Base-by-base conservation (phyloP, 2,329 filamentous ascomycete genomes). In the Leptographium lundbergii region DNA sequence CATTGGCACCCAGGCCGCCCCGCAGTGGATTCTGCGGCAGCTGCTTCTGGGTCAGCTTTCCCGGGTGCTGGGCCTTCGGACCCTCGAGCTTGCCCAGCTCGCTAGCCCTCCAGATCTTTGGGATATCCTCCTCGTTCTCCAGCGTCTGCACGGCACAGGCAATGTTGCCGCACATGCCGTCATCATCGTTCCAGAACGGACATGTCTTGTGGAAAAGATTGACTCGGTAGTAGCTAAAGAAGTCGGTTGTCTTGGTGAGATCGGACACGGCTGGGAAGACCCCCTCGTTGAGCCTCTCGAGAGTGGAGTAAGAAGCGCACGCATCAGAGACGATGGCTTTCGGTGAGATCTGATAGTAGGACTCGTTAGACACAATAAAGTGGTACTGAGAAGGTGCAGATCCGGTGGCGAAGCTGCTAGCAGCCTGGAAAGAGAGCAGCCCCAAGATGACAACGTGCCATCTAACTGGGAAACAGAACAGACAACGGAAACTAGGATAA, bases 151-250 rank as follows among this genome's bases (percentile, higher is more conserved):
- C 94, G 13, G 92, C 89, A 70, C 94, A 99, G 24, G 91, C 94
- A 66, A 95, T 91, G 73, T 99, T 99, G 64, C 91, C 94, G 73
- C 94, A 99, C 80, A 96, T 89, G 71, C 89, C 89, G 72, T 88
- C 87, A 62, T 91, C 86, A 71, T 99, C 94, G 69, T 86, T 83
- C 92, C 94, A 99, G 71, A 97, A 99, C 0, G 94, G 94, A 69
- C 94, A 99, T 73, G 83, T 84, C 72, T 94, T 96, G 72, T 95
- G 88, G 73, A 90, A 99, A 24, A 99, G 81, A 71, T 96, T 97
- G 53, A 99, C 77, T 60, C 94, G 87, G 75, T 97, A 99, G 73
- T 97, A 91, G 57, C 92, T 92, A 74, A 99, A 99, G 80, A 96
- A 99, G 73, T 99, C 94, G 71, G 92, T 95, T 57, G 88, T 84